Evolutionary conservation across 177 flowering plant genomes (phyloP), one percentile per base, ranked within the genome.

Genomic region (Vitis hybrid): DNA sequence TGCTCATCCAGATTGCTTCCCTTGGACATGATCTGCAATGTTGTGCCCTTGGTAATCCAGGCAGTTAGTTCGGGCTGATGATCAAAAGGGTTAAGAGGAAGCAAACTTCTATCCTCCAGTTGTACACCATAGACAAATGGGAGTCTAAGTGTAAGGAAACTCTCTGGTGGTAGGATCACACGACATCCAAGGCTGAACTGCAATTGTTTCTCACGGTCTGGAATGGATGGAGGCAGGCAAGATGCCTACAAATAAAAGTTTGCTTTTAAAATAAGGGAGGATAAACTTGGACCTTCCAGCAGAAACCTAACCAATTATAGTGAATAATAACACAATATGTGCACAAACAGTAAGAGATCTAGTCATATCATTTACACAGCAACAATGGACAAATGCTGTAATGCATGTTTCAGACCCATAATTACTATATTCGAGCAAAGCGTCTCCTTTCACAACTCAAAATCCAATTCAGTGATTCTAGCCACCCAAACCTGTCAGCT

Each of bases 161-260:
- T 92, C 62, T 92, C 98, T 52, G 98, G 95, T 2, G 97, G 98
- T 78, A 94, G 79, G 72, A 88, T 87, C 76, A 87, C 91, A 66
- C 63, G 85, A 74, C 85, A 83, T 55, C 94, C 94, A 70, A 87
- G 83, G 74, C 85, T 84, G 75, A 94, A 94, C 70, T 83, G 87
- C 70, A 90, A 77, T 48, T 84, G 88, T 50, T 77, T 74, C 72
- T 87, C 89, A 67, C 74, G 73, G 55, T 87, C 87, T 39, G 79
- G 80, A 74, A 83, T 67, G 2, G 85, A 72, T 65, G 78, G 68
- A 75, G 92, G 91, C 48, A 92, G 78, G 82, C 88, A 89, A 19
- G 97, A 84, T n/a, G 74, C 80, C 98, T 94, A 69, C 70, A 84
- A 65, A 53, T 19, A 66, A 55, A 73, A 39, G 8, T 45, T 53